Evolutionary conservation across 164 flowering plant species (phyloP), one percentile per base, ranked within the genome.

Genomic region (Cinnamomum micranthum): DNA sequence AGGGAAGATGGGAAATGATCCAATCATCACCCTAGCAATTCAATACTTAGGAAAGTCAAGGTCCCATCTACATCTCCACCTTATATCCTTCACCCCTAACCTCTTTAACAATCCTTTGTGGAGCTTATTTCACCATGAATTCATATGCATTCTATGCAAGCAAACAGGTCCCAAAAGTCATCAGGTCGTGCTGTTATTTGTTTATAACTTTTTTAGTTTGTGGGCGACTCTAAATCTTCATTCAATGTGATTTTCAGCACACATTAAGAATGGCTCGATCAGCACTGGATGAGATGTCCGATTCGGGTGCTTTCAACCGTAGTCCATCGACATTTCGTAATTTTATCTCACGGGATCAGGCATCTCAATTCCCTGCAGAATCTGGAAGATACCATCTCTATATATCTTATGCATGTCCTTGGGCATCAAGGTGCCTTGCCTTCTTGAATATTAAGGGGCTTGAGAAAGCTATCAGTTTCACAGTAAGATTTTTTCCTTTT

Each of bases 351-450:
- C 76, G 83, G 72, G 92, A 90, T 50, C 88, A 88, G 19, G 64
- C 77, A 63, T 91, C 99, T 19, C 81, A 83, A 31, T 93, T 93
- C 75, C 94, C 90, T 47, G 84, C 95, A 20, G 97, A 91, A 75
- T 69, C 92, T 31, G 97, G 98, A 72, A 87, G 99, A 84, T 95
- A 95, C 79, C 99, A 95, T 85, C 82, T 95, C 35, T 92, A 93
- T 51, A 75, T 93, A 77, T 93, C 98, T 4, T 93, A 91, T 81
- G 99, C 98, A 24, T 95, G 98, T 64, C 99, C 97, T n/a, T 93
- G 99, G 99, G 99, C 99, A 68, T 88, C 89, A n/a, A 87, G 99
- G 80, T 95, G 99, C 81, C 88, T 93, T 77, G 85, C 98, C 12
- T 91, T 78, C 76, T 76, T 93, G 85, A 87, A 88, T 77, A 76